Conservation (phyloP, 2,329 filamentous ascomycete genomes). For the Juglanconis juglandina region DNA sequence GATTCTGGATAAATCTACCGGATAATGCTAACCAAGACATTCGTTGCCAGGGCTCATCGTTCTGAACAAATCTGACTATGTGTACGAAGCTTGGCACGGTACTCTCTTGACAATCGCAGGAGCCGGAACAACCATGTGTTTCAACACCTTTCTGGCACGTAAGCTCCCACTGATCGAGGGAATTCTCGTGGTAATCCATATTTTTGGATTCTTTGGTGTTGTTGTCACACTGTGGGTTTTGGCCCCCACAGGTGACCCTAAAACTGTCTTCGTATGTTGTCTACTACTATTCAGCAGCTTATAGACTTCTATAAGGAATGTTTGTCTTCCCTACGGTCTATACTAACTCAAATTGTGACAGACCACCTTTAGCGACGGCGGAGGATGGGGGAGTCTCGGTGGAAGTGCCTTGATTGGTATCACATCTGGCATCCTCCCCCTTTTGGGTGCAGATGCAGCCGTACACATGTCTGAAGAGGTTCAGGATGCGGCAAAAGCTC, state of each 20-base stretch:
- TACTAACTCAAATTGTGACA: not conserved
- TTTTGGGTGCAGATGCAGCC: conserved; percentile 30
- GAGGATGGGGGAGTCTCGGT: conserved; percentile 30
- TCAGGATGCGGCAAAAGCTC: conserved; percentile 20
- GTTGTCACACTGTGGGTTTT: conserved; percentile 37
- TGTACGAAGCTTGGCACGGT: not conserved
- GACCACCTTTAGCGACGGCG: conserved; percentile 20
- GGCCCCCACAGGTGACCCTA: conserved; percentile 25
- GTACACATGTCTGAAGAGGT: conserved; percentile 34
- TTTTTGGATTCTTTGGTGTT: conserved; percentile 40
- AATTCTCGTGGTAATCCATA: conserved; percentile 41
- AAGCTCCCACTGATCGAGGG: conserved; percentile 41
- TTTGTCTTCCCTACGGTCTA: too few species aligned
- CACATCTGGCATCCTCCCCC: conserved; percentile 33
- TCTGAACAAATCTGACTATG: not conserved
- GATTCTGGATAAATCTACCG: not conserved
- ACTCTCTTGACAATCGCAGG: not conserved
- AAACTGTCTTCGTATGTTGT: not conserved
- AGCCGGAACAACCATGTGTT: conserved; percentile 31
- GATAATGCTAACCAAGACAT: not conserved
- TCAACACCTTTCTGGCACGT: conserved; percentile 41
- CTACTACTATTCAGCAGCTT: conserved; percentile 23
- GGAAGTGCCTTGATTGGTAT: conserved; percentile 37
- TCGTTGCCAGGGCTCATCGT: conserved; percentile 24
- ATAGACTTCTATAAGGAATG: too few species aligned